Evolutionary conservation across 2,329 filamentous ascomycete species (phyloP).

Genomic region (Tolypocladium guangdongense): DNA sequence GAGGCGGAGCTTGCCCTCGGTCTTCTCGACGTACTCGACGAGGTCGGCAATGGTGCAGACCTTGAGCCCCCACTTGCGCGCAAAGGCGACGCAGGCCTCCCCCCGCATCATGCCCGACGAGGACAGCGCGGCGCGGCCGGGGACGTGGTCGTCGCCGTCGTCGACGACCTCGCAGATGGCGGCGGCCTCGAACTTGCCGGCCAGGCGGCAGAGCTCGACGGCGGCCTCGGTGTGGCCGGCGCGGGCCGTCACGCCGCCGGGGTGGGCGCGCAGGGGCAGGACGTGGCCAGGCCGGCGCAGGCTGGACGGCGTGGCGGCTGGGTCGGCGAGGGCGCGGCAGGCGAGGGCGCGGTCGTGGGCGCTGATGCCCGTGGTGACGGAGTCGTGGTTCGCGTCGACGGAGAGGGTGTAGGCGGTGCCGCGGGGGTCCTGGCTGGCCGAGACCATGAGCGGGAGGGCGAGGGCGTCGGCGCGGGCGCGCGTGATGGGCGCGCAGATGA

Average conservation of each 20-base stretch:
- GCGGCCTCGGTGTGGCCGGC: slow-evolving; percentile 89
- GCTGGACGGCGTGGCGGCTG: slow-evolving; percentile 39
- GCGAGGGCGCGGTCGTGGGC: slow-evolving; percentile 79
- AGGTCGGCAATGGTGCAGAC: slow-evolving; percentile 94
- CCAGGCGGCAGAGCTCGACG: slow-evolving; percentile 77
- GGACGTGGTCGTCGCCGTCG: slow-evolving; percentile 58
- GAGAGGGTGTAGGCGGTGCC: slow-evolving; percentile 89
- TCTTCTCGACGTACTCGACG: slow-evolving; percentile 67
- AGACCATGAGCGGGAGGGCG: slow-evolving; percentile 82
- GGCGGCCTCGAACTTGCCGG: slow-evolving; percentile 65
- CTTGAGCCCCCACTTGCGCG: slow-evolving; percentile 76
- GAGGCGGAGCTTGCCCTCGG: slow-evolving; percentile 46
- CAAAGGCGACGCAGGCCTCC: slow-evolving; percentile 82
- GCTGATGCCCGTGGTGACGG: slow-evolving; percentile 79
- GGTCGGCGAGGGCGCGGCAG: slow-evolving; percentile 66
- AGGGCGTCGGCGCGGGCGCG: slow-evolving; percentile 58
- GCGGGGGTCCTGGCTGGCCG: slow-evolving; percentile 64
- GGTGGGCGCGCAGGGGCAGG: slow-evolving; percentile 67
- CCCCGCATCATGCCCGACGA: slow-evolving; percentile 84
- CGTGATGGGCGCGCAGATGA: slow-evolving; percentile 80
- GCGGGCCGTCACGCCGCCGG: slow-evolving; percentile 71
- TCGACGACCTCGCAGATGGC: slow-evolving; percentile 91
- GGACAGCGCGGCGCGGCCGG: slow-evolving; percentile 52
- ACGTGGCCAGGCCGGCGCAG: slow-evolving; percentile 85
- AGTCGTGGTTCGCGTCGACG: slow-evolving; percentile 64